Evolutionary conservation across 1,139 yeast genomes (phyloP).

Genomic region (Geotrichum fermentans): DNA sequence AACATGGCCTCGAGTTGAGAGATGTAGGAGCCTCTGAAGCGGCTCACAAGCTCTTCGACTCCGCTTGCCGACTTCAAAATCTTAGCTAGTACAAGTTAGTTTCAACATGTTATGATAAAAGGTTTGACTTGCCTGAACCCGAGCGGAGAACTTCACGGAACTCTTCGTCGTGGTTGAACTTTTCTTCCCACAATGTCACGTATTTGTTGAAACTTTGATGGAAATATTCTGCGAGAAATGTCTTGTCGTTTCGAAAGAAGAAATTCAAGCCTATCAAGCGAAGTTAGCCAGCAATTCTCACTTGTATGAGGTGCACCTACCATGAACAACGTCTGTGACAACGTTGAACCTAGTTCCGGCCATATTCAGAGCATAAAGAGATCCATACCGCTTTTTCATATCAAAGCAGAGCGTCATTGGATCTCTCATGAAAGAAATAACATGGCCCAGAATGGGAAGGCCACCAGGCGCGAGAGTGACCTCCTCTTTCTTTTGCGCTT

Average conservation of each 20-base stretch:
- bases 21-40: conserved; percentile 1
- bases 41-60: conserved; percentile 1
- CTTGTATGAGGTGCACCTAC: neutral
- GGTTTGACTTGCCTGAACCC: neutral
- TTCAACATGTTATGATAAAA: too few species aligned
- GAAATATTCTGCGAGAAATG: conserved; percentile 8
- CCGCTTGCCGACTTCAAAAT: conserved; percentile 2
- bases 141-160: conserved; percentile 11
- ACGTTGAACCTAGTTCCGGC: conserved; percentile 12
- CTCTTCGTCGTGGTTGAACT: conserved; percentile 8
- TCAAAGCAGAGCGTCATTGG: conserved; percentile 10
- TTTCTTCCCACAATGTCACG: conserved; percentile 9
- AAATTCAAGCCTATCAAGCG: conserved; percentile 3
- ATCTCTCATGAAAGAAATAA: conserved; percentile 12
- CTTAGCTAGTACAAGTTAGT: conserved; percentile 3
- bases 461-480: conserved; percentile 12
- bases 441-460: conserved; percentile 12
- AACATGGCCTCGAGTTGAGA: neutral
- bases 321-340: conserved; percentile 12
- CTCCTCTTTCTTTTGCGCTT: neutral
- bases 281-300: neutral
- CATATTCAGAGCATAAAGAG: conserved; percentile 8
- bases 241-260: conserved; percentile 11
- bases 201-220: conserved; percentile 14
- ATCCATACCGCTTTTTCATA: conserved; percentile 12